A percentile compares a stretch with the other conserved stretches of the same genome.
Evolutionary conservation across 192 early-diverging fungal genomes (phyloP).

Genomic region (Nowakowskiella sp.): DNA sequence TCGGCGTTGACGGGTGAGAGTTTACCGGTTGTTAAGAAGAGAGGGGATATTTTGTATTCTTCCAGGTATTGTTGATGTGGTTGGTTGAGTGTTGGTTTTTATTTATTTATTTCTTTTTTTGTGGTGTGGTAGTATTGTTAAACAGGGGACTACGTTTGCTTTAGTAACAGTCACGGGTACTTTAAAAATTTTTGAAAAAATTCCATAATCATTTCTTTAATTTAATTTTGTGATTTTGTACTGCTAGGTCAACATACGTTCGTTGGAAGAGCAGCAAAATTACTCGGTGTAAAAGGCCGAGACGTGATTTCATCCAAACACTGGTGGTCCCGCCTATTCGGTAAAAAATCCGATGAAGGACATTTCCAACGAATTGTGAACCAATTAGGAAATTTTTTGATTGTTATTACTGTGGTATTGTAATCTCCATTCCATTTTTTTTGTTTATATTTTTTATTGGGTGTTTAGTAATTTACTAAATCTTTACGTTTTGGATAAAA

Average conservation of each 20-base stretch:
- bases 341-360: conserved; percentile 86
- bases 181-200: too few relatives aligned
- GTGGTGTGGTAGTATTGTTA: too few relatives aligned
- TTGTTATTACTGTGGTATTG: conserved; percentile 51
- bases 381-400: conserved; percentile 83
- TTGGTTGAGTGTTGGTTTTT: too few relatives aligned
- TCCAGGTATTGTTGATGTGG: too few relatives aligned
- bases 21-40: conserved; percentile 77
- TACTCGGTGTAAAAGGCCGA: too few relatives aligned
- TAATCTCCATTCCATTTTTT: neutral
- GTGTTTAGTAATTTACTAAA: neutral
- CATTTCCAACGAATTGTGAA: conserved; percentile 90
- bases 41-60: conserved; percentile 79
- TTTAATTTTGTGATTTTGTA: too few relatives aligned
- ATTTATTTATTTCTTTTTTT: too few relatives aligned
- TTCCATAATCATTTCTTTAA: too few relatives aligned
- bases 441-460: neutral
- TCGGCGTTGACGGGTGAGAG: conserved; percentile 92
- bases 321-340: conserved; percentile 86
- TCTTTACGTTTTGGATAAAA: neutral
- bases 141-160: conserved; percentile 90
- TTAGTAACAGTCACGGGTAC: too few relatives aligned
- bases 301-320: conserved; percentile 89
- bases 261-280: too few relatives aligned
- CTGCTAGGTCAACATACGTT: too few relatives aligned